Conservation (phyloP, 495 filamentous ascomycete genomes). For the Venustampulla echinocandica region DNA sequence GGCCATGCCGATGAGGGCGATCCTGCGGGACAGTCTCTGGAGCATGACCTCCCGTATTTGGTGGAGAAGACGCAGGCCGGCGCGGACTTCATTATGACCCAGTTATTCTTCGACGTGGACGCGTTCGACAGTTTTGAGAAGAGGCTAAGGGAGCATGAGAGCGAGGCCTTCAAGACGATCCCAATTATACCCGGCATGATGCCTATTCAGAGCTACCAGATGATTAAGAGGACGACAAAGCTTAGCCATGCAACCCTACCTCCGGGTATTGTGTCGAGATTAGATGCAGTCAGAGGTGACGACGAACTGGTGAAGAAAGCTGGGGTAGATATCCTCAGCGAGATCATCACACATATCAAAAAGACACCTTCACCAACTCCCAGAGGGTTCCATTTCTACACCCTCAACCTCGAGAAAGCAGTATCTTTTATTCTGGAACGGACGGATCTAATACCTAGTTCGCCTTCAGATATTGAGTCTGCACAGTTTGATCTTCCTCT, state of each 20-base stretch:
- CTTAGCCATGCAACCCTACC: conserved; percentile 83
- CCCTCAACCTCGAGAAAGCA: conserved; percentile 91
- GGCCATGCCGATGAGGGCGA: conserved; percentile 89
- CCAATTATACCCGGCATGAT: conserved; percentile 92
- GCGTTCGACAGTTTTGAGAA: conserved; percentile 75
- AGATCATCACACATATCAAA: conserved; percentile 63
- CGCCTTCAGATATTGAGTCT: conserved; percentile 25
- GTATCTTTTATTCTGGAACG: conserved; percentile 87
- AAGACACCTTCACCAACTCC: conserved; percentile 47
- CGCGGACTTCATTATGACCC: conserved; percentile 99
- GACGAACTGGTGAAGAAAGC: conserved; percentile 83
- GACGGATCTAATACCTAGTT: conserved; percentile 67
- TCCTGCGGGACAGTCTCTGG: conserved; percentile 64
- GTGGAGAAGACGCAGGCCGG: conserved; percentile 87
- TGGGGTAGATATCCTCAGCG: conserved; percentile 61
- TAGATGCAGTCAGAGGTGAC: conserved; percentile 77
- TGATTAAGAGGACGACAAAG: conserved; percentile 90
- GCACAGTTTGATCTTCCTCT: conserved; percentile 24
- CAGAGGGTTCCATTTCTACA: conserved; percentile 94
- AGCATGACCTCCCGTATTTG: conserved; percentile 78
- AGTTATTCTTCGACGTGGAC: conserved; percentile 85
- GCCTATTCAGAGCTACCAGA: conserved; percentile 96
- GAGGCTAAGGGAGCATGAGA: conserved; percentile 70
- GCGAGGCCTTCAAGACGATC: conserved; percentile 78
- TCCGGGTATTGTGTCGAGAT: conserved; percentile 50